A percentile compares a stretch with the other conserved stretches of the same genome.
These are phyloP conservation scores for Sindora glabra DNA, from an alignment of 306 rosid species.

Conservation along the genomic window DNA sequence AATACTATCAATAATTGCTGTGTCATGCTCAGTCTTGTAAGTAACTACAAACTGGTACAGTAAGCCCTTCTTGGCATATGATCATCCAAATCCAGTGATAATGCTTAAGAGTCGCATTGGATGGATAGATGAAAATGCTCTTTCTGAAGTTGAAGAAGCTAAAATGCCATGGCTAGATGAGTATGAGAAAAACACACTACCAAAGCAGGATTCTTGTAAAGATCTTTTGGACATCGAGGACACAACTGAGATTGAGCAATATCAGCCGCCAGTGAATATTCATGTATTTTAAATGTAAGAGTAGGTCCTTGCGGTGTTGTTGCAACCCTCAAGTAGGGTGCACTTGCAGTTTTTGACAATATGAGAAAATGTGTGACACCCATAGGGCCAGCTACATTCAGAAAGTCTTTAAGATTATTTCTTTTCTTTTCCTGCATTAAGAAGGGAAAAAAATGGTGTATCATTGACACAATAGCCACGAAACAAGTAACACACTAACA, in stretches of 20 bases:
- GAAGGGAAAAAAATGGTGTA: not conserved
- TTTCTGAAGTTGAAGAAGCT: not conserved
- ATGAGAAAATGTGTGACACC: conserved; percentile 95
- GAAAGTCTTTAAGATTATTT: conserved; percentile 72
- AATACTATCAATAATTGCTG: not conserved
- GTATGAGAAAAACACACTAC: conserved; percentile 30
- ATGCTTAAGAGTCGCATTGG: not conserved
- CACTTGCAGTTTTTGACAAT: conserved; percentile 67
- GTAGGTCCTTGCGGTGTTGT: conserved; percentile 97
- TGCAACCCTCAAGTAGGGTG: conserved; percentile 80
- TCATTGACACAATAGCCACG: not conserved
- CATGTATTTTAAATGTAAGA: conserved; percentile 69
- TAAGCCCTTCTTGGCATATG: not conserved
- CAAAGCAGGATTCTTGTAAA: conserved; percentile 84
- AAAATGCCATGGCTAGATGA: not conserved
- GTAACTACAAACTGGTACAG: not conserved
- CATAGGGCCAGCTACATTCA: conserved; percentile 95
- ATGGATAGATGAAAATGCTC: not conserved
- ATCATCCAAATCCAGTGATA: not conserved
- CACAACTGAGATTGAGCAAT: conserved; percentile 64
- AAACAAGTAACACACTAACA: not conserved
- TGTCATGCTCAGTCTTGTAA: too few relatives aligned
- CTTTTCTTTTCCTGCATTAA: conserved; percentile 79
- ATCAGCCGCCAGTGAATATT: conserved; percentile 79
- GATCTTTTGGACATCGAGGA: conserved; percentile 89